Percentiles rank a stretch among this genome's conserved stretches.
phyloP scores from a whole-genome alignment of 176 grass and related monocot species.

The Hsuehochloa calcarea region DNA sequence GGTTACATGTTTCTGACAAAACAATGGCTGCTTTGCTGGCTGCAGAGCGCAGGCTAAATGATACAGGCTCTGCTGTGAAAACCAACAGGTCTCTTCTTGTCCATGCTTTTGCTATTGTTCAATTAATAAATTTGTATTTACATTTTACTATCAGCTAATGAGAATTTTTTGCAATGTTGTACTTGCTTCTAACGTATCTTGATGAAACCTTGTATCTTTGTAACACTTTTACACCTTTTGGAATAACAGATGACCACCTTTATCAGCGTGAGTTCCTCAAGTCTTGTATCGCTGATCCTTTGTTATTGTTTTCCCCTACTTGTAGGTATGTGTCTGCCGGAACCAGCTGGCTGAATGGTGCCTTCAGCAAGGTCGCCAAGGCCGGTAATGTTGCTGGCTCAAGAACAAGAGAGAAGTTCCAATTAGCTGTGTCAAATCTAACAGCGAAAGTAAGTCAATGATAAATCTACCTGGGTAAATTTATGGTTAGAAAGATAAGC shows the following conservation, averaged over 20 bases:
- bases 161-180: neutral
- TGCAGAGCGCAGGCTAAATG: constrained; percentile 85
- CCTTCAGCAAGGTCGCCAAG: constrained; percentile 79
- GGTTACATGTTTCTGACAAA: constrained; percentile 88
- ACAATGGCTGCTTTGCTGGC: constrained; percentile 81
- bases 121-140: neutral
- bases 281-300: constrained; percentile 26
- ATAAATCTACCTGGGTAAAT: neutral
- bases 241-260: neutral
- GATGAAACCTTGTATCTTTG: neutral
- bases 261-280: neutral
- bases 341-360: constrained; percentile 91
- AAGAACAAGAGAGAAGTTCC: constrained; percentile 97
- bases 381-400: constrained; percentile 77
- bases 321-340: constrained; percentile 94
- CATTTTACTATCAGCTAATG: constrained; percentile 7
- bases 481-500: neutral
- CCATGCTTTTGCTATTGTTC: constrained; percentile 1
- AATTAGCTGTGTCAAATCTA: constrained; percentile 83
- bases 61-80: constrained; percentile 93
- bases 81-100: constrained; percentile 68
- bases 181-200: neutral
- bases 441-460: constrained; percentile 72
- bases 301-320: neutral
- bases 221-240: neutral